These are phyloP conservation scores for Ilex paraguariensis DNA, from an alignment of 305 asterid species.

Conservation along the genomic window DNA sequence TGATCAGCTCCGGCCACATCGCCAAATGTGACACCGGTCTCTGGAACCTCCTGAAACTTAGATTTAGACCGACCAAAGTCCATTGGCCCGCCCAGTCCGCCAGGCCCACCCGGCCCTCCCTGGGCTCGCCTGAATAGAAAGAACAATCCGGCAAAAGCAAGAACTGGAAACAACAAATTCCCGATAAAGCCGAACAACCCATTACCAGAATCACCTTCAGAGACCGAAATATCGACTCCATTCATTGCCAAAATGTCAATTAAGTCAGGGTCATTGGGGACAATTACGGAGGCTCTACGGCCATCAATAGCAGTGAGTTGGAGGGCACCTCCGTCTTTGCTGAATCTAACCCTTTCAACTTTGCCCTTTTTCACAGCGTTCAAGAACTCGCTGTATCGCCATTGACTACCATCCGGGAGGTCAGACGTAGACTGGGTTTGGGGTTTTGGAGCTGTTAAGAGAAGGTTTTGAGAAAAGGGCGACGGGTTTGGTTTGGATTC, in stretches of 20 bases:
- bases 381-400: slow-evolving; percentile 94
- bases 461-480: slow-evolving; percentile 57
- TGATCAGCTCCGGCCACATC: slow-evolving; percentile 60
- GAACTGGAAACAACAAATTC: slow-evolving; percentile 36
- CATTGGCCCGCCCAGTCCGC: slow-evolving; percentile 55
- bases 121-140: slow-evolving; percentile 41
- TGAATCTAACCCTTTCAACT: slow-evolving; percentile 87
- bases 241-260: slow-evolving; percentile 89
- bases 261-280: slow-evolving; percentile 89
- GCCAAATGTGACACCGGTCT: slow-evolving; percentile 45
- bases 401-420: slow-evolving; percentile 77
- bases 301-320: slow-evolving; percentile 93
- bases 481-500: slow-evolving; percentile 32
- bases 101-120: slow-evolving; percentile 53
- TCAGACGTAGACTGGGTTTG: slow-evolving; percentile 57
- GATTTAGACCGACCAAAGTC: slow-evolving; percentile 53
- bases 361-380: slow-evolving; percentile 95
- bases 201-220: slow-evolving; percentile 84
- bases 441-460: slow-evolving; percentile 69
- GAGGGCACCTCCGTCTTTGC: slow-evolving; percentile 77
- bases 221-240: slow-evolving; percentile 86
- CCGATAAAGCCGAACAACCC: slow-evolving; percentile 51
- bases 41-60: slow-evolving; percentile 52
- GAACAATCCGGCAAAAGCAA: slow-evolving; percentile 45
- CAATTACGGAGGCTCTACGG: slow-evolving; percentile 70